These are phyloP conservation scores for Elaeis oleifera DNA, from an alignment of 202 grass and related monocot species.

Conservation along the genomic window DNA sequence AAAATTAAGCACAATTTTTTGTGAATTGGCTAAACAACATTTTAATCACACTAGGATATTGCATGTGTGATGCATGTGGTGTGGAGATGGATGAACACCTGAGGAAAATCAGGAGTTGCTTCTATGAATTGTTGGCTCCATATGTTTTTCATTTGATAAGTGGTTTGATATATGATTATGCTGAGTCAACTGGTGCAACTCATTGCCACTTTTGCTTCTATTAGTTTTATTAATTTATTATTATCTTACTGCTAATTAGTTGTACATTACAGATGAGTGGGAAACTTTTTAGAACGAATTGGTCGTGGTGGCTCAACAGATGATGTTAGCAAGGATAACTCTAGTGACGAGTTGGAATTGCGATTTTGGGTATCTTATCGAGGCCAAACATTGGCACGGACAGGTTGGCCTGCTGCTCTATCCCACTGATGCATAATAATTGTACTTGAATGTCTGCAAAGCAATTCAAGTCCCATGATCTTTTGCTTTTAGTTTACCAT, in stretches of 20 bases:
- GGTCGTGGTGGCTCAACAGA: conserved; percentile 44
- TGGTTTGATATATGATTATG: too few species aligned
- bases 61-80: too few species aligned
- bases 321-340: conserved; percentile 63
- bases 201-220: neutral
- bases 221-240: neutral
- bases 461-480: too few species aligned
- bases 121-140: too few species aligned
- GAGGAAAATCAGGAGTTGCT: too few species aligned
- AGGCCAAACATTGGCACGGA: conserved; percentile 95
- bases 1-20: too few species aligned
- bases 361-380: conserved; percentile 96
- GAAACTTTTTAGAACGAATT: conserved; percentile 96
- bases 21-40: too few species aligned
- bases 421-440: conserved; percentile 5
- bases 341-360: conserved; percentile 70
- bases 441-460: neutral
- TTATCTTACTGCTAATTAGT: conserved; percentile 22
- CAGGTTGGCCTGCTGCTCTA: conserved; percentile 39
- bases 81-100: too few species aligned
- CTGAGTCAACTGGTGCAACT: neutral
- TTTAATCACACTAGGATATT: too few species aligned
- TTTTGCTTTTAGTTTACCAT: too few species aligned
- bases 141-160: too few species aligned
- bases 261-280: conserved; percentile 70